A percentile compares a stretch with the other conserved stretches of the same genome.
phyloP scores from a whole-genome alignment of 2,329 filamentous ascomycete species.

The Simplicillium aogashimaense region DNA sequence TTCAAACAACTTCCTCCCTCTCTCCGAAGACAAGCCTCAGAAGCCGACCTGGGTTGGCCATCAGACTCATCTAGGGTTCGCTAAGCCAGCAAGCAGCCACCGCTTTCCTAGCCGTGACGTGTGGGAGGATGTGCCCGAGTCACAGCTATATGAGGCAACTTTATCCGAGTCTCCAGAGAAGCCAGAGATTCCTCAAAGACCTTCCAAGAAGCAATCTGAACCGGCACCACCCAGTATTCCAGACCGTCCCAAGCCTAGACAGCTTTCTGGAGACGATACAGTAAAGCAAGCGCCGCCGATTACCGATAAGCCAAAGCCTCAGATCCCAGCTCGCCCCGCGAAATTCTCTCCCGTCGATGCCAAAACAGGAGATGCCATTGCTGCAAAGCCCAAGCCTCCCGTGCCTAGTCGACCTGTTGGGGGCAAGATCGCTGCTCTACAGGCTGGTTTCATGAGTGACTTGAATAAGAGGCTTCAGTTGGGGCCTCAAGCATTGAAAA shows the following conservation, averaged over 20 bases:
- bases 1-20: constrained; percentile 17
- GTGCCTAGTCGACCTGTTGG: constrained; percentile 67
- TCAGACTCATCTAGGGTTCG: constrained; percentile 39
- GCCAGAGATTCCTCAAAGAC: constrained; percentile 19
- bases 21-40: constrained; percentile 12
- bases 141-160: constrained; percentile 67
- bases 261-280: constrained; percentile 24
- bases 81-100: constrained; percentile 46
- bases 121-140: constrained; percentile 90
- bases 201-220: constrained; percentile 26
- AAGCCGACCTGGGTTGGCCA: constrained; percentile 34
- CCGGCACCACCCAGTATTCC: constrained; percentile 36
- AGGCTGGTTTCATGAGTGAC: constrained; percentile 87
- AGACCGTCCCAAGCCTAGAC: constrained; percentile 43
- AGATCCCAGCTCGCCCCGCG: constrained; percentile 51
- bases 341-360: constrained; percentile 34
- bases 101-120: constrained; percentile 88
- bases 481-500: constrained; percentile 73
- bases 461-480: constrained; percentile 81
- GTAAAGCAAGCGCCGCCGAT: constrained; percentile 28
- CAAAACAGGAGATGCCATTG: constrained; percentile 30
- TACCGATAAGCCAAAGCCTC: constrained; percentile 47
- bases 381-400: constrained; percentile 67
- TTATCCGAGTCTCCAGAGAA: constrained; percentile 33
- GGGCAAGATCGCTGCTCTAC: constrained; percentile 81